phyloP scores from a whole-genome alignment of 2,329 filamentous ascomycete genomes.

The Diaporthe nobilis region DNA sequence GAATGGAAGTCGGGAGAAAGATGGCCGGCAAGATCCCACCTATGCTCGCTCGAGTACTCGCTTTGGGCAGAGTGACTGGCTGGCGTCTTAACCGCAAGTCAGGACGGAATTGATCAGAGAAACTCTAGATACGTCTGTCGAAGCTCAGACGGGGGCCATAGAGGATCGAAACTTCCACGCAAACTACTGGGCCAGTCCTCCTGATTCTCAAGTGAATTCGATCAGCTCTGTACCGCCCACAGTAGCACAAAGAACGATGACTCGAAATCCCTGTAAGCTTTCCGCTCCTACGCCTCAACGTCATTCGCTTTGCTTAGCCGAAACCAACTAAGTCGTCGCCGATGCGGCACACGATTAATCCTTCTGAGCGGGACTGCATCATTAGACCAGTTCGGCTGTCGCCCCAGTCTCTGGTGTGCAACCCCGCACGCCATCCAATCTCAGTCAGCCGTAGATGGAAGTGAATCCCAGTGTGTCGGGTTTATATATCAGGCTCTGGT shows the following conservation, averaged over 20 bases:
- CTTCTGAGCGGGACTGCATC: not conserved
- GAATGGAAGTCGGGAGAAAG: not conserved
- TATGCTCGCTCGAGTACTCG: not conserved
- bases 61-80: not conserved
- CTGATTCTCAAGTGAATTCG: not conserved
- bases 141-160: not conserved
- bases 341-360: conserved; percentile 19
- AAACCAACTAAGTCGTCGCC: conserved; percentile 23
- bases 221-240: not conserved
- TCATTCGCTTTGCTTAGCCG: conserved; percentile 23
- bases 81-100: not conserved
- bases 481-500: conserved; percentile 30
- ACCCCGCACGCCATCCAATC: conserved; percentile 36
- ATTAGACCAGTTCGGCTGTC: conserved; percentile 3
- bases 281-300: not conserved
- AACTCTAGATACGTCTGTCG: not conserved
- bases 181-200: not conserved
- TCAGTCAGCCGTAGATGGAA: not conserved
- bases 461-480: conserved; percentile 16
- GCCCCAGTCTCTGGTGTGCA: conserved; percentile 12
- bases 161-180: not conserved
- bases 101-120: no score
- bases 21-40: not conserved
- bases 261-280: conserved; percentile 14
- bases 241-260: not conserved